Evolutionary conservation across 495 filamentous ascomycete genomes (phyloP), one percentile per base, ranked within the genome.

Genomic region (Saxophila tyrrhenica): DNA sequence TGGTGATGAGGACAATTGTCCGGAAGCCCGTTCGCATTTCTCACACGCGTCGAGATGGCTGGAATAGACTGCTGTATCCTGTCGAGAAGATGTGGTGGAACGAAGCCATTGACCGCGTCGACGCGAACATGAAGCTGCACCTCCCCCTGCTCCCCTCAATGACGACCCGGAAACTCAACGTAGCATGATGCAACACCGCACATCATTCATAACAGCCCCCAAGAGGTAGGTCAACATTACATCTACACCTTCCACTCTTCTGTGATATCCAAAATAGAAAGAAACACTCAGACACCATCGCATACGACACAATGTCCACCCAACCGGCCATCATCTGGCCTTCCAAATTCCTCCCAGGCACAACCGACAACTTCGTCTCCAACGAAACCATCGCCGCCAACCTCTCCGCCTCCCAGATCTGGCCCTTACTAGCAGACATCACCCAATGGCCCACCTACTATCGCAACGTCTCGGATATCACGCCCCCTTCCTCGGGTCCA

Each of bases 341-440:
- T 15, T 2, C 38, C 2, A n/a, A 51, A 19, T 56, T 17, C 35
- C 46, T 56, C 17, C 53, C 53, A 3, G 53, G 53, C 29, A 56
- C 53, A 10, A 56, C 53, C 25, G 53, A 56, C 46, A 56, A 56
- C 53, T 56, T 32, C 45, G 47, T 51, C 46, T 39, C 25, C 53
- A 56, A 50, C 53, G 53, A 56, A 56, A 23, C 24, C 32, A 50
- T 56, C 46, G 53, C 35, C 53, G 19, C 25, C n/a, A 32, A 38
- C 35, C 10, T 56, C 17, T 17, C 45, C 24, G 41, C 46, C 11
- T 22, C 45, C 9, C 25, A 41, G 21, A 56, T 56, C 53, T 56
- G 53, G 53, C 19, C 23, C 13, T 25, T 39, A 13, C 47, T 56
- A 2, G 29, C 2, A 19, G 35, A 56, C 46, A 39, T 50, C 53